Evolutionary conservation across 2,329 filamentous ascomycete genomes (phyloP).

Genomic region (Curvularia eragrostidis): DNA sequence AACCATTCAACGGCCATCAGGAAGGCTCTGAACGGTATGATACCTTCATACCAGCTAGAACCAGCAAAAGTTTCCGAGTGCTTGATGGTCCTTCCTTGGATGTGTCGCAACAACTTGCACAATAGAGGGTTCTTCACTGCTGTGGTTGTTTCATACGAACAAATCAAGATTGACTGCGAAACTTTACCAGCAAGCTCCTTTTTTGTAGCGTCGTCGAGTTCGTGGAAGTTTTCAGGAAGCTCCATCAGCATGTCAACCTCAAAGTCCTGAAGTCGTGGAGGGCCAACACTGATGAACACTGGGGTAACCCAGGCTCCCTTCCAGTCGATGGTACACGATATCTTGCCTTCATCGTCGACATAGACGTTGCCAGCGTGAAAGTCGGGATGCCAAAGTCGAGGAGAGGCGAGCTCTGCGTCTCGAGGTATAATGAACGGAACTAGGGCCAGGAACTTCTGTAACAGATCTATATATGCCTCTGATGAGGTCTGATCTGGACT

Average conservation of each 20-base stretch:
- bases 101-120: conserved; percentile 33
- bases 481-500: conserved; percentile 36
- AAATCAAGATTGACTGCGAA: conserved; percentile 34
- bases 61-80: conserved; percentile 38
- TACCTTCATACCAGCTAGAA: conserved; percentile 35
- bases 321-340: conserved; percentile 43
- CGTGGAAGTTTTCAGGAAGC: conserved; percentile 36
- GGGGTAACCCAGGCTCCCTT: conserved; percentile 33
- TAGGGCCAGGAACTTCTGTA: conserved; percentile 30
- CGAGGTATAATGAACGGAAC: conserved; percentile 35
- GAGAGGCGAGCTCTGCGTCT: conserved; percentile 31
- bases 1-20: conserved; percentile 34
- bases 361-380: conserved; percentile 41
- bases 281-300: conserved; percentile 34
- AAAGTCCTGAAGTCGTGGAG: conserved; percentile 35
- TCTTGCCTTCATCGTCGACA: conserved; percentile 29
- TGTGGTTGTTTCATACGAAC: conserved; percentile 31
- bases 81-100: conserved; percentile 35
- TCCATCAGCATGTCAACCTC: conserved; percentile 37
- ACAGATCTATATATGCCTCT: conserved; percentile 27
- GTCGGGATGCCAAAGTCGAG: conserved; percentile 39
- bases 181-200: conserved; percentile 33
- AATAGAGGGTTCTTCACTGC: conserved; percentile 35
- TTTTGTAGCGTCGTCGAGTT: conserved; percentile 31
- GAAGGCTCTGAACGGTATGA: conserved; percentile 32